These are phyloP conservation scores for Sphaerulina populicola DNA, from an alignment of 2,329 filamentous ascomycete species.

Conservation along the genomic window DNA sequence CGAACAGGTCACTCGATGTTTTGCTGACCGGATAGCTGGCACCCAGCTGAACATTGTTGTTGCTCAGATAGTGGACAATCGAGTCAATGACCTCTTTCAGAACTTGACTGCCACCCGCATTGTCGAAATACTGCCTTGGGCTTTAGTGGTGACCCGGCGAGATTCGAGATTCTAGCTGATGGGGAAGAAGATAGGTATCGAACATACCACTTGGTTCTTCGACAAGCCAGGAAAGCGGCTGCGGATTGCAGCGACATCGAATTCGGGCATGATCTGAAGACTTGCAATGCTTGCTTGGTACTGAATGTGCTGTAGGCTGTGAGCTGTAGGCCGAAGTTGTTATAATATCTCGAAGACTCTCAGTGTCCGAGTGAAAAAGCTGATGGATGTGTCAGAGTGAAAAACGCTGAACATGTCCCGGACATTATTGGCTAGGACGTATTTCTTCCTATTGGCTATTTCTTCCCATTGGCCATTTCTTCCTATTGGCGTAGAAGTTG, in stretches of 20 bases:
- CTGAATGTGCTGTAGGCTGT: too few relatives aligned
- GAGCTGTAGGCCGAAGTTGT: too few relatives aligned
- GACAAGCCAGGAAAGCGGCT: conserved; percentile 60
- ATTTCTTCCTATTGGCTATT: too few relatives aligned
- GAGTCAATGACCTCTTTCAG: conserved; percentile 58
- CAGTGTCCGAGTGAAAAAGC: too few relatives aligned
- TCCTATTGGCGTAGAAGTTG: too few relatives aligned
- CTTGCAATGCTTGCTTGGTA: background rate
- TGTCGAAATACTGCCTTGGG: conserved; percentile 54
- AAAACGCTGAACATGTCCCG: too few relatives aligned
- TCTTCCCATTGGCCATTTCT: too few relatives aligned
- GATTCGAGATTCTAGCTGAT: too few relatives aligned
- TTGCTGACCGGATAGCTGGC: conserved; percentile 57
- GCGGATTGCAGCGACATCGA: conserved; percentile 51
- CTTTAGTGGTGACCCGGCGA: background rate
- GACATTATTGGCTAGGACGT: too few relatives aligned
- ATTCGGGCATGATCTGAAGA: conserved; percentile 23
- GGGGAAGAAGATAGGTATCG: too few relatives aligned
- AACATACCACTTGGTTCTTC: conserved; percentile 49
- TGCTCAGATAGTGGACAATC: conserved; percentile 59
- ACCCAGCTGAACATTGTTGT: conserved; percentile 67
- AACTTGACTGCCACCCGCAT: conserved; percentile 62
- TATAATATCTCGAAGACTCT: too few relatives aligned
- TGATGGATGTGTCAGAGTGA: too few relatives aligned
- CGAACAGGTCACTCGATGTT: conserved; percentile 52